Evolutionary conservation across 768 basidiomycete species (phyloP).

Genomic region (Pleurotus djamor): DNA sequence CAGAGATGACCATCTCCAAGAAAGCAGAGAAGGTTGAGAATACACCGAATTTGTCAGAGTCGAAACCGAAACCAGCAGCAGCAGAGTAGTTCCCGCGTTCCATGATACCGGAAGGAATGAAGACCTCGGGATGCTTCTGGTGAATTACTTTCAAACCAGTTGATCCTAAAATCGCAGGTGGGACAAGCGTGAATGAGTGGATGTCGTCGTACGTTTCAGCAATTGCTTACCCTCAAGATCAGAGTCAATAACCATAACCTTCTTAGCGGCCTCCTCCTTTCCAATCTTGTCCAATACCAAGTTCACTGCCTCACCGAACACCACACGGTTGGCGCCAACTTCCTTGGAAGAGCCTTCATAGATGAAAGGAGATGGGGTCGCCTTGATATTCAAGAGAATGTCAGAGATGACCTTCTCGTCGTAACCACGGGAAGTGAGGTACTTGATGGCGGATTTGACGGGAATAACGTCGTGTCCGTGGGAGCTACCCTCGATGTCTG

Average conservation of each 20-base stretch:
- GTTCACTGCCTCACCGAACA: slow-evolving; percentile 86
- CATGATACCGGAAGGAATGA: slow-evolving; percentile 84
- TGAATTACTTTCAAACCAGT: slow-evolving; percentile 88
- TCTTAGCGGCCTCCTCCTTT: slow-evolving; percentile 75
- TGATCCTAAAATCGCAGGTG: slow-evolving; percentile 64
- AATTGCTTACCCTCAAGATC: slow-evolving; percentile 11
- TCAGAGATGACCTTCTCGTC: slow-evolving; percentile 35
- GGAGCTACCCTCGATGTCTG: slow-evolving; percentile 72
- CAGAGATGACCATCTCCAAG: slow-evolving; percentile 88
- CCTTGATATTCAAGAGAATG: slow-evolving; percentile 67
- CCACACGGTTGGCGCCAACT: slow-evolving; percentile 74
- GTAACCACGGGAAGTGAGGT: slow-evolving; percentile 66
- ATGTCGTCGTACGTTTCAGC: background rate
- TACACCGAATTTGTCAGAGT: slow-evolving; percentile 77
- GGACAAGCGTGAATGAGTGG: background rate
- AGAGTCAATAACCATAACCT: slow-evolving; percentile 90
- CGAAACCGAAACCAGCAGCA: slow-evolving; percentile 87
- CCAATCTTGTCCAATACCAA: slow-evolving; percentile 69
- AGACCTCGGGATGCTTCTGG: slow-evolving; percentile 88
- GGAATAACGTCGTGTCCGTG: slow-evolving; percentile 89
- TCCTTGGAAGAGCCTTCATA: slow-evolving; percentile 74
- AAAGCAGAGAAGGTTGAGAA: slow-evolving; percentile 93
- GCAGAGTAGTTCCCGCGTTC: slow-evolving; percentile 83
- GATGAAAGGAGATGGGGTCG: slow-evolving; percentile 51
- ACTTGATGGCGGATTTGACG: slow-evolving; percentile 74